Conservation (phyloP, 345 rosid genomes). For the Corymbia maculata region DNA sequence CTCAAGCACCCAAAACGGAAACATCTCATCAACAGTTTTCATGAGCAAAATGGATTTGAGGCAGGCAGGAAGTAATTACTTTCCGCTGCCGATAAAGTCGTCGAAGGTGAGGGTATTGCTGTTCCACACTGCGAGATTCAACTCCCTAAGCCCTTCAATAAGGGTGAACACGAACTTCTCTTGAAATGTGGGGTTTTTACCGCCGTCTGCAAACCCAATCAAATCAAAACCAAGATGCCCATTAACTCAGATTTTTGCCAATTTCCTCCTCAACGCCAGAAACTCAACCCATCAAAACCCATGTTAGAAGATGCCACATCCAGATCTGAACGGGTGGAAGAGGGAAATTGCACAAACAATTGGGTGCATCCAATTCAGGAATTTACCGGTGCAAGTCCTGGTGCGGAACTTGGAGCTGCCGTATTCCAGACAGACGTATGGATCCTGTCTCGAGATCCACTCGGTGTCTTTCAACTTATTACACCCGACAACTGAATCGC, state of each 20-base stretch:
- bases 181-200: constrained; percentile 70
- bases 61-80: constrained; percentile 18
- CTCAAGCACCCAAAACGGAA: neutral
- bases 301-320: neutral
- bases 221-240: neutral
- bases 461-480: constrained; percentile 12
- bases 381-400: constrained; percentile 12
- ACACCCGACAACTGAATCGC: constrained; percentile 10
- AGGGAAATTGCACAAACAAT: neutral
- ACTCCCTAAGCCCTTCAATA: constrained; percentile 78
- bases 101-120: constrained; percentile 57
- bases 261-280: neutral
- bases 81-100: constrained; percentile 83
- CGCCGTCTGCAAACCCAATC: constrained; percentile 53
- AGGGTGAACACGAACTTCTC: constrained; percentile 72
- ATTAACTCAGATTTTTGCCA: neutral
- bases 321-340: neutral
- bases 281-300: neutral
- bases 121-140: constrained; percentile 59
- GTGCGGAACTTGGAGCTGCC: constrained; percentile 13
- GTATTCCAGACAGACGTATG: constrained; percentile 11
- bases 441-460: constrained; percentile 15
- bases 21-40: neutral
- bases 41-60: neutral
- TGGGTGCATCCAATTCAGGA: neutral